Evolutionary conservation across 495 filamentous ascomycete species (phyloP).

Genomic region (Poronia punctata): DNA sequence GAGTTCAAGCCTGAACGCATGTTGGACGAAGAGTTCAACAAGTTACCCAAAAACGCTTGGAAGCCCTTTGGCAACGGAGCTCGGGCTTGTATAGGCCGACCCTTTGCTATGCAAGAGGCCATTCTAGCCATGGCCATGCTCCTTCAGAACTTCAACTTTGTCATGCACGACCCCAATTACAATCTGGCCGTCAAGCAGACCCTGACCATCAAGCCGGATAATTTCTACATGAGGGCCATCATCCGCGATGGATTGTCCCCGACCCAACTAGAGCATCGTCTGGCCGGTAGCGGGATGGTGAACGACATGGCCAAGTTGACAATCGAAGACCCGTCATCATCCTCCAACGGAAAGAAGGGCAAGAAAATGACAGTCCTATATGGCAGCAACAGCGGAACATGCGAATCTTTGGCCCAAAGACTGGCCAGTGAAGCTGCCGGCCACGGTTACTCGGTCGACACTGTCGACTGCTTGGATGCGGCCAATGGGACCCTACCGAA

Average conservation of each 20-base stretch:
- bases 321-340: slow-evolving; percentile 1
- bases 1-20: slow-evolving; percentile 59
- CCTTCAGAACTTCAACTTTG: slow-evolving; percentile 58
- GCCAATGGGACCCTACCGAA: slow-evolving; percentile 56
- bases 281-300: slow-evolving; percentile 22
- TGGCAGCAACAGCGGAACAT: slow-evolving; percentile 71
- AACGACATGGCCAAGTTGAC: not conserved
- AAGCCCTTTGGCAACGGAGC: slow-evolving; percentile 56
- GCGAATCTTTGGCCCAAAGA: slow-evolving; percentile 59
- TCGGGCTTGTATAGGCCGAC: slow-evolving; percentile 44
- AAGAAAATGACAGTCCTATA: slow-evolving; percentile 58
- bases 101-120: slow-evolving; percentile 60
- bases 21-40: slow-evolving; percentile 54
- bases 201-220: slow-evolving; percentile 69
- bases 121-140: slow-evolving; percentile 47
- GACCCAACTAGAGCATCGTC: slow-evolving; percentile 46
- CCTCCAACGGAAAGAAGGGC: slow-evolving; percentile 8
- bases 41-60: slow-evolving; percentile 48
- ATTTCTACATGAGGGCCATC: slow-evolving; percentile 60
- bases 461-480: slow-evolving; percentile 52
- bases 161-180: slow-evolving; percentile 51
- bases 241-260: slow-evolving; percentile 53
- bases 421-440: slow-evolving; percentile 50
- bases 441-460: slow-evolving; percentile 51
- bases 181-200: slow-evolving; percentile 62